Evolutionary conservation across 2,329 filamentous ascomycete species (phyloP), one percentile per base, ranked within the genome.

Genomic region (Colletotrichum navitas): DNA sequence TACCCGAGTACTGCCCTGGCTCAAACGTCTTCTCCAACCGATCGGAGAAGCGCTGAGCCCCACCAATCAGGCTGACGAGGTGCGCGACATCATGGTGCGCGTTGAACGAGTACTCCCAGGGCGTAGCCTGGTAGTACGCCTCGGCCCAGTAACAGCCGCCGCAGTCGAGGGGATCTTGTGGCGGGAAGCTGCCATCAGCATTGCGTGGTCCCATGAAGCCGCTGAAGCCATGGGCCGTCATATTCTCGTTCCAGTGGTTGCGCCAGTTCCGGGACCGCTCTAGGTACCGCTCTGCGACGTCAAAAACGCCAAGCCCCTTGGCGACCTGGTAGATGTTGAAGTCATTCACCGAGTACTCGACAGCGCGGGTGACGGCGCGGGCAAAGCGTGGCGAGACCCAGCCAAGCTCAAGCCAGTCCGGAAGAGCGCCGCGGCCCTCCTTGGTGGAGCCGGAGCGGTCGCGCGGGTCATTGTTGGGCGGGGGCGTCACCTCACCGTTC

Each of bases 301-400:
- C 80, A 0, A 76, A 68, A 58, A 86, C 85, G 1, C 83, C 85
- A 2, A 92, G 79, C 0, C 90, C 90, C 1, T 76, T 78, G 3
- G 92, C 92, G 14, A 94, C 89, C 76, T 91, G 88, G 71, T 89
- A 87, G 3, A 94, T 81, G 0, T 84, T 86, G 74, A 93, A 94
- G 78, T 94, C 92, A 76, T 94, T 93, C 54, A 85, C 85, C 0
- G 90, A 85, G 76, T 93, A 93, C 77, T 93, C 91, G 0, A 93
- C 86, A 0, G 90, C 89, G 7, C 91, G 83, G 36, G 86, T 90
- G 2, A 92, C 89, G 0, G 90, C 90, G 21, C 92, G 85, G 1
- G 83, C 85, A 74, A 86, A 92, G 3, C 78, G 83, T 0, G 89
- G 87, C 1, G 91, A 92, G 74, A 94, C 92, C 78, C 88, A 93